Base-by-base conservation (phyloP, 2,329 filamentous ascomycete species). In the Teratosphaeria zuluensis region DNA sequence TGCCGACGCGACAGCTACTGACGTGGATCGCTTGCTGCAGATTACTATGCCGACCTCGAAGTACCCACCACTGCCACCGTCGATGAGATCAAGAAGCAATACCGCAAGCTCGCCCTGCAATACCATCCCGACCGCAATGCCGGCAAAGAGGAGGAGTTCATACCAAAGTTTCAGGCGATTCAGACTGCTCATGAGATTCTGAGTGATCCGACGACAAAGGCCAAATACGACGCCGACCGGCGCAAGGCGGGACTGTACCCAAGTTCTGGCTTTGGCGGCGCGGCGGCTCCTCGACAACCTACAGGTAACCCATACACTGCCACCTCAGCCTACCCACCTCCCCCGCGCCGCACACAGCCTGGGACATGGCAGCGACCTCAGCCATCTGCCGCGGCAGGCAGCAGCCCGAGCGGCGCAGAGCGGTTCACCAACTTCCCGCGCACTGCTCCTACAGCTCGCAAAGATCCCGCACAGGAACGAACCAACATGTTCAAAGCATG, bases 101-200 rank as follows among this genome's bases (percentile, higher is more conserved):
- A 91, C 74, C 84, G 88, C 65, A 91, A 90, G 73, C 82, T 95
- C 69, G 90, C 90, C 54, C 78, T 95, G 53, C 88, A 89, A 72
- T 95, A 88, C 68, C 91, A 96, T 69, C 91, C 91, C 7, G 91
- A 96, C 72, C 87, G 91, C 60, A 95, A 96, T 69, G 89, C 87
- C 11, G 91, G 91, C 56, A 84, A 83, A 68, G 90, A 95, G 74
- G 76, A 83, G 59, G 89, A 92, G 69, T 88, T 87, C 69, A 89
- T 89, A 64, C 80, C 87, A 33, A 88, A 89, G 69, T 96, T 96
- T 69, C 89, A 95, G 72, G 83, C 86, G 55, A 95, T 96, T 54
- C 89, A 95, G 73, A 84, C 88, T 4, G 91, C 91, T 24, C 86
- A 95, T 69, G 91, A 96, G 71, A 80, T 96, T 56, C 77, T 89